Evolutionary conservation across 305 asterid species (phyloP).

Genomic region (Lippia alba): DNA sequence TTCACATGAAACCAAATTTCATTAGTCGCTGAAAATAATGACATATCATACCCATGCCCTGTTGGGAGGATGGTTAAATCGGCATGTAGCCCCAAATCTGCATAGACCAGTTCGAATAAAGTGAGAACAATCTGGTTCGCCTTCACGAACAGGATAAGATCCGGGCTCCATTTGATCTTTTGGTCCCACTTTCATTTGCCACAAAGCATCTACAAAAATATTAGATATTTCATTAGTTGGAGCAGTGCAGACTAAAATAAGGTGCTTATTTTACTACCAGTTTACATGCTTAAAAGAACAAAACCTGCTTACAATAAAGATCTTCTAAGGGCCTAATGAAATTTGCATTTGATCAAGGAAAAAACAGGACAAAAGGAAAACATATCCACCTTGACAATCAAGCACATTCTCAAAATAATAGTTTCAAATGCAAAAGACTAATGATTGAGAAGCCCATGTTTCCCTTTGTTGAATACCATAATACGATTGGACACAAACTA

Average conservation of each 20-base stretch:
- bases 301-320: conserved; percentile 4
- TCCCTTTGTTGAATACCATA: conserved; percentile 11
- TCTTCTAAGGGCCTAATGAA: neutral
- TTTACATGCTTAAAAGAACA: neutral
- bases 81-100: conserved; percentile 74
- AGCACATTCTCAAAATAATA: conserved; percentile 14
- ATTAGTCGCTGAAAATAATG: conserved; percentile 3
- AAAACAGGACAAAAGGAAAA: neutral
- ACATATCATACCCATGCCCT: conserved; percentile 58
- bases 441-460: neutral
- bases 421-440: neutral
- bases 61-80: conserved; percentile 73
- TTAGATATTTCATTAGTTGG: conserved; percentile 16
- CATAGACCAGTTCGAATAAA: conserved; percentile 77
- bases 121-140: conserved; percentile 76
- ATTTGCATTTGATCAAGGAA: neutral
- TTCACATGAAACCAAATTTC: neutral
- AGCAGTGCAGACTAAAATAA: conserved; percentile 12
- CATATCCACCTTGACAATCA: conserved; percentile 8
- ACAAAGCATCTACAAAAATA: conserved; percentile 52
- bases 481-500: neutral
- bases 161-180: conserved; percentile 64
- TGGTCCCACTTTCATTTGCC: conserved; percentile 68
- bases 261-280: conserved; percentile 1
- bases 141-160: conserved; percentile 71